These are phyloP conservation scores for Sordariomycetes sp. DNA, from an alignment of 2,329 filamentous ascomycete genomes.

Conservation along the genomic window DNA sequence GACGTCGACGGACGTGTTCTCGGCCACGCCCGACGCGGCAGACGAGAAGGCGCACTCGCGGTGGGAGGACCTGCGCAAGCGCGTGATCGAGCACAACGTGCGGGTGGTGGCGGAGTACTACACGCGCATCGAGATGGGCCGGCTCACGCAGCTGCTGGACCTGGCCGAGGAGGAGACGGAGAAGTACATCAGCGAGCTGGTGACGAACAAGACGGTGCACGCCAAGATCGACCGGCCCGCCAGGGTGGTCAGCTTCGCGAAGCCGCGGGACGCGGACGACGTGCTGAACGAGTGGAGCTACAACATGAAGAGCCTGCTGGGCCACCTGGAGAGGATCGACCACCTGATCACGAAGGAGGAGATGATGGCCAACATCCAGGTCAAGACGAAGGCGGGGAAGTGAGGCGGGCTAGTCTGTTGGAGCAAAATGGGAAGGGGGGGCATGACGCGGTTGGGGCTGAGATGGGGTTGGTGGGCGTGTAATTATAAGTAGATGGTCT, in stretches of 20 bases:
- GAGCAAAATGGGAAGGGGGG: too few relatives aligned
- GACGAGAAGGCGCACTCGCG: conserved; percentile 76
- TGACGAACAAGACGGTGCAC: conserved; percentile 95
- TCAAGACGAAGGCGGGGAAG: conserved; percentile 26
- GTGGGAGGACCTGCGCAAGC: conserved; percentile 93
- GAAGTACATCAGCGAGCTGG: conserved; percentile 95
- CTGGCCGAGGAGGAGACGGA: conserved; percentile 92
- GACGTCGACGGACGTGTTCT: conserved; percentile 83
- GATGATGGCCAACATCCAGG: conserved; percentile 98
- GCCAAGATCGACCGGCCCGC: conserved; percentile 95
- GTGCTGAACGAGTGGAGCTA: conserved; percentile 97
- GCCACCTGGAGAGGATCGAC: conserved; percentile 81
- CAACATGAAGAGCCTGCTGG: conserved; percentile 91
- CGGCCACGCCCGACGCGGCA: conserved; percentile 49
- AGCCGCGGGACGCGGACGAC: conserved; percentile 90
- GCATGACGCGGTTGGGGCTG: background rate
- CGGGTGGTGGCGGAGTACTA: conserved; percentile 98
- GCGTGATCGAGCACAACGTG: conserved; percentile 98
- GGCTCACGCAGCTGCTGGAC: conserved; percentile 83
- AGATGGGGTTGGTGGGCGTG: background rate
- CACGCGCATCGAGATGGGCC: conserved; percentile 87
- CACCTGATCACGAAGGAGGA: conserved; percentile 99
- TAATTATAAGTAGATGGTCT: background rate
- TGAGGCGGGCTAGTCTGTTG: background rate
- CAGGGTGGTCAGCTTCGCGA: conserved; percentile 84